Evolutionary conservation across 306 rosid species (phyloP), one percentile per base, ranked within the genome.

Genomic region (Betula pendula): DNA sequence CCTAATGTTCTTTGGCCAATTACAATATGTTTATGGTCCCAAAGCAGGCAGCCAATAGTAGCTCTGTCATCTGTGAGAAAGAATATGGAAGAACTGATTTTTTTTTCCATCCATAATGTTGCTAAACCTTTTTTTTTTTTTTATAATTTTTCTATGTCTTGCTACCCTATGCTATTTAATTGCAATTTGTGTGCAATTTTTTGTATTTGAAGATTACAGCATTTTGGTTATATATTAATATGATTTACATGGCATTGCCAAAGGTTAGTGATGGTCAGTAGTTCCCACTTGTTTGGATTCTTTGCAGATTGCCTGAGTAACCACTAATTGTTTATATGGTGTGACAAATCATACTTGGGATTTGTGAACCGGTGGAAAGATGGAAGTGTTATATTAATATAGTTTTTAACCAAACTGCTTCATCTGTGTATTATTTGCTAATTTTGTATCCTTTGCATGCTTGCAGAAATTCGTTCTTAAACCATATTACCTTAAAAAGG

Each of bases 401-500:
- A 17, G 29, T 27, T 24, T 25, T 12, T 59, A 12, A 25, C n/a
- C 27, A 59, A 53, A 59, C 67, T 8, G 27, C 11, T 53, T 60
- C 44, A 38, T 19, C 48, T 38, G 9, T 73, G 35, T 70, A 33
- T 59, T 58, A 72, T 12, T 17, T 74, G 19, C 19, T 47, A 17
- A 70, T 71, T 67, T 25, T 71, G 53, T 65, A 40, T 65, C 68
- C 35, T 47, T 50, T 78, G 72, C 81, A n/a, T 77, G 80, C 75
- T 76, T 82, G 85, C 94, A 95, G 99, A 91, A 86, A 67, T 84
- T 95, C 71, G 2, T 91, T 67, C 35, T 91, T 70, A 95, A 92
- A 84, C 99, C 97, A 43, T 95, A 85, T 84, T 91, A 80, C 81
- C 90, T 77, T 77, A 89, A 71, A 84, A 90, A 96, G 86, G 92